Evolutionary conservation across 2,329 filamentous ascomycete species (phyloP).

Genomic region (Exophiala oligosperma): DNA sequence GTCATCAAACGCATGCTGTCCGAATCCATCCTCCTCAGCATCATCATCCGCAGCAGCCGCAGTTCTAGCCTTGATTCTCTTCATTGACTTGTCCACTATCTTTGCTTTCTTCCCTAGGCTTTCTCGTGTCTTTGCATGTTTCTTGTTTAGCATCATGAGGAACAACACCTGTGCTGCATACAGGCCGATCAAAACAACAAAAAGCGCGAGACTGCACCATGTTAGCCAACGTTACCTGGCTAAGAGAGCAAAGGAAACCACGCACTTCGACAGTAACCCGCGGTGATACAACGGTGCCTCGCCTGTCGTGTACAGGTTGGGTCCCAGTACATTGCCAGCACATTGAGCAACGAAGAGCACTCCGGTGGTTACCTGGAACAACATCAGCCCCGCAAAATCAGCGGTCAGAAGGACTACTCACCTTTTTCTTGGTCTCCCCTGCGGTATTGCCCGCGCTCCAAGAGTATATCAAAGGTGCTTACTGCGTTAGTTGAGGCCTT

Average conservation of each 20-base stretch:
- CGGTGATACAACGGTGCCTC: conserved; percentile 60
- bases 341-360: conserved; percentile 66
- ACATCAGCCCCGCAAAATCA: not conserved
- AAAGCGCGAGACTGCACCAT: conserved; percentile 53
- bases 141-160: conserved; percentile 35
- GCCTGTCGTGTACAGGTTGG: conserved; percentile 62
- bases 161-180: conserved; percentile 37
- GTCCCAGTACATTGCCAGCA: conserved; percentile 64
- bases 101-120: conserved; percentile 60
- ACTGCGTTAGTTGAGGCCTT: conserved; percentile 1
- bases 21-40: conserved; percentile 29
- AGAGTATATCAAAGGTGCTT: conserved; percentile 65
- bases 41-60: conserved; percentile 26
- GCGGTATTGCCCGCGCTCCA: conserved; percentile 65
- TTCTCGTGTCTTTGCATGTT: conserved; percentile 55
- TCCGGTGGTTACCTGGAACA: conserved; percentile 54
- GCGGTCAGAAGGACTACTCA: not conserved
- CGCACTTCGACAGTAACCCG: conserved; percentile 58
- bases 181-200: conserved; percentile 59
- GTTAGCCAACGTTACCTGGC: conserved; percentile 9
- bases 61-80: conserved; percentile 30
- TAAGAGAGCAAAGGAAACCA: not conserved
- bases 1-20: conserved; percentile 33
- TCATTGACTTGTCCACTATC: conserved; percentile 61
- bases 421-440: conserved; percentile 68